Conservation (phyloP, 2,329 filamentous ascomycete species). For the Aspergillus viridinutans region DNA sequence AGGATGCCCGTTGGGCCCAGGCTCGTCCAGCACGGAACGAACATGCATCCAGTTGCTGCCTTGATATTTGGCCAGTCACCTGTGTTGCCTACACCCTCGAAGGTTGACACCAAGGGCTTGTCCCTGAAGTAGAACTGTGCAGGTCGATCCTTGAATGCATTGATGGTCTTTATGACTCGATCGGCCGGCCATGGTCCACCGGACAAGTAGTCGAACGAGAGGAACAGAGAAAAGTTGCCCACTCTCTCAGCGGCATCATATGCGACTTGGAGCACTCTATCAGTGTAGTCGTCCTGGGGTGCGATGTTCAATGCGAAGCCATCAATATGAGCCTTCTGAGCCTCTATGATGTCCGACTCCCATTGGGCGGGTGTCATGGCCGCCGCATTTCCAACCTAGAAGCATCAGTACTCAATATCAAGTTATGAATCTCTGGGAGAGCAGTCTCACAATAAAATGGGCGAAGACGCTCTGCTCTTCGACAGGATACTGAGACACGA, state of each 20-base stretch:
- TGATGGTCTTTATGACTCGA: conserved; percentile 24
- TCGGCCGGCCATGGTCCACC: conserved; percentile 25
- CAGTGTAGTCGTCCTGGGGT: conserved; percentile 26
- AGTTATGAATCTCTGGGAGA: not conserved
- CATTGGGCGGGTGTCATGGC: conserved; percentile 21
- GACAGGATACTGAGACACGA: conserved; percentile 4
- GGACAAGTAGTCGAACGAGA: conserved; percentile 33
- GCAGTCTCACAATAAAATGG: conserved; percentile 31
- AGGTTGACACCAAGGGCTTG: conserved; percentile 38
- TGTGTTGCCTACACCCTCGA: conserved; percentile 39
- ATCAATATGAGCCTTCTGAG: conserved; percentile 28
- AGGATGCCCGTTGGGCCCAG: conserved; percentile 29
- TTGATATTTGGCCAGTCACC: conserved; percentile 44
- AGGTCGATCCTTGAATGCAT: conserved; percentile 19
- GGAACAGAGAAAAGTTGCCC: conserved; percentile 28
- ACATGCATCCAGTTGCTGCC: conserved; percentile 33
- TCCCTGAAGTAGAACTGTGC: conserved; percentile 27
- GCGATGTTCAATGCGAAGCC: conserved; percentile 33
- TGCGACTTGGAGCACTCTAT: conserved; percentile 24
- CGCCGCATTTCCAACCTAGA: conserved; percentile 25
- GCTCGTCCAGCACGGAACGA: conserved; percentile 42
- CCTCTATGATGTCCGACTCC: conserved; percentile 24
- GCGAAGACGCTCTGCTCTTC: conserved; percentile 29
- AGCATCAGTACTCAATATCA: not conserved
- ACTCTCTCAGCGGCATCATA: conserved; percentile 26